Conservation (phyloP, 1,139 yeast genomes). For the Entelexis paramagnoliae region DNA sequence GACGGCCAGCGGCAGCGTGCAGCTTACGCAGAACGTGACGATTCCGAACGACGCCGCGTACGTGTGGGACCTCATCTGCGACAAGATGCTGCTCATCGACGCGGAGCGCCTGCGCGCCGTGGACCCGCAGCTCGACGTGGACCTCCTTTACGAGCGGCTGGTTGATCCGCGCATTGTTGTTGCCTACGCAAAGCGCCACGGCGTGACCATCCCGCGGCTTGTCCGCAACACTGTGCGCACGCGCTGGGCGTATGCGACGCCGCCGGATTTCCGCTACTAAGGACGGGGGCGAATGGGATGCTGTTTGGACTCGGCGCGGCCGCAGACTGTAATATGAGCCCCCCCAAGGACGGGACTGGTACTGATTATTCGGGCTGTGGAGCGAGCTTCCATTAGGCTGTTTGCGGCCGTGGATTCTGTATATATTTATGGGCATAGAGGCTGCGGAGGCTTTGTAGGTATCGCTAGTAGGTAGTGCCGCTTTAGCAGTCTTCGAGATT, state of each 20-base stretch:
- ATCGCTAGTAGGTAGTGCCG: too few species aligned
- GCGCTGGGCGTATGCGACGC: background rate
- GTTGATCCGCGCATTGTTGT: constrained; percentile 91
- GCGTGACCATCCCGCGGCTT: constrained; percentile 85
- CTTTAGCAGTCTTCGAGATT: too few species aligned
- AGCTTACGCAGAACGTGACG: background rate
- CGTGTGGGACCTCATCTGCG: constrained; percentile 1
- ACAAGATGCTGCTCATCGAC: constrained; percentile 1
- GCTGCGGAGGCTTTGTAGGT: too few species aligned
- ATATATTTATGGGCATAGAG: too few species aligned
- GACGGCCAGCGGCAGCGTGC: background rate
- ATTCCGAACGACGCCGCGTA: constrained; percentile 1
- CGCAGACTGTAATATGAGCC: too few species aligned
- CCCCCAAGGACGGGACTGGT: too few species aligned
- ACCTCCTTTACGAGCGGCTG: constrained; percentile 30
- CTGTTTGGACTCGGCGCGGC: too few species aligned
- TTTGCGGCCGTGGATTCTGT: too few species aligned
- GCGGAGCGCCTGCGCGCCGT: background rate
- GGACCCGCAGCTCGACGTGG: background rate
- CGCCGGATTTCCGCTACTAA: background rate
- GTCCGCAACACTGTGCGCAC: constrained; percentile 57
- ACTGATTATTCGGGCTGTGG: too few species aligned
- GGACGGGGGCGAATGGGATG: too few species aligned
- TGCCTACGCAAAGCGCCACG: constrained; percentile 73
- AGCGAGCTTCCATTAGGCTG: too few species aligned